Evolutionary conservation across 768 basidiomycete species (phyloP), one percentile per base, ranked within the genome.

Genomic region (Leccinum disarticulatum): DNA sequence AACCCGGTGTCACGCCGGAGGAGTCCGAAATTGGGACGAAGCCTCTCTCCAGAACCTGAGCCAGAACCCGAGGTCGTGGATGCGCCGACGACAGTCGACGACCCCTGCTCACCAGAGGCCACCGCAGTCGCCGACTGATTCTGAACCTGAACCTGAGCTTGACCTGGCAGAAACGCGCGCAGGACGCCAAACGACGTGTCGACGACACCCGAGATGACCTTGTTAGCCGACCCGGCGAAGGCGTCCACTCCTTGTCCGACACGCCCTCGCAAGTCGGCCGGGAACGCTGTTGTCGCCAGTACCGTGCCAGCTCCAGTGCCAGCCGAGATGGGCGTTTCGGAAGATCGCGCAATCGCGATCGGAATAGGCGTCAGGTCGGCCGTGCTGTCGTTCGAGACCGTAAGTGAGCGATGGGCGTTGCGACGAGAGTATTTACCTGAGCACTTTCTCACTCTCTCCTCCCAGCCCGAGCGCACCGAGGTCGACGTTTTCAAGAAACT

Each of bases 401-500:
- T 56, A 17, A 56, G n/a, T 52, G 36, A 38, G 3, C 36, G 3
- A 38, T 17, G 27, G 47, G 11, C n/a, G 25, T 6, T 19, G 13
- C 1, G 41, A 47, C 17, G 14, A 11, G 17, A 19, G 13, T 3
- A 50, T 78, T 27, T 55, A 88, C 88, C 86, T 88, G 66, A 86
- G 71, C 3, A 83, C 79, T 30, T 75, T 79, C 56, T 84, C 83
- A 35, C 81, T 81, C 54, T 87, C 85, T 6, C 81, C 85, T 6
- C 81, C 84, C 6, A 93, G 74, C 0, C 83, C 87, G 19, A 91
- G 76, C 1, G 81, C 83, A 8, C 82, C 87, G 57, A 97, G 78
- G 75, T 98, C 94, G 36, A 98, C 93, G 69, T 95, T 92, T 76
- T 96, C 94, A 54, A 98, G 79, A 72, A 98, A 99, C 70, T 98